phyloP scores from a whole-genome alignment of 2,329 filamentous ascomycete genomes.

The Penicillium sp. region DNA sequence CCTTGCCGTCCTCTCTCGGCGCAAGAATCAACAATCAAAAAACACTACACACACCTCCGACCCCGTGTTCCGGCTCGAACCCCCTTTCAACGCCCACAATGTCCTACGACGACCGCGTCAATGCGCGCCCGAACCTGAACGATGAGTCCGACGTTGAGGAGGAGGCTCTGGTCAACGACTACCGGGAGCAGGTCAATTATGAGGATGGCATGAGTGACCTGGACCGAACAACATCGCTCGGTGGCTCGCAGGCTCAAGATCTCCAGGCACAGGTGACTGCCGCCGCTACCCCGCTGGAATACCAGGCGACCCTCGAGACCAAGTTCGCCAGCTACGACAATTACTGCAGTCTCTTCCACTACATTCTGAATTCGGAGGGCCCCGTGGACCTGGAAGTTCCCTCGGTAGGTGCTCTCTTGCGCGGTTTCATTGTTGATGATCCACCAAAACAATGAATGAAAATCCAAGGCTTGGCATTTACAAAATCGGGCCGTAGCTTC shows the following conservation, averaged over 20 bases:
- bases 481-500: conserved; percentile 1
- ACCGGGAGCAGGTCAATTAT: conserved; percentile 92
- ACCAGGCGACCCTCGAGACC: conserved; percentile 88
- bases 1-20: conserved; percentile 18
- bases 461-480: conserved; percentile 10
- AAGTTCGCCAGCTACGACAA: conserved; percentile 99
- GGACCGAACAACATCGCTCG: conserved; percentile 65
- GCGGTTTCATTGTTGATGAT: conserved; percentile 3
- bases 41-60: conserved; percentile 5
- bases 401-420: conserved; percentile 60
- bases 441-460: conserved; percentile 10
- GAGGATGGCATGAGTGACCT: conserved; percentile 79
- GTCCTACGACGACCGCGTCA: conserved; percentile 42
- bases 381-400: conserved; percentile 95
- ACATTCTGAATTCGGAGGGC: conserved; percentile 98
- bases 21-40: conserved; percentile 5
- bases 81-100: conserved; percentile 28
- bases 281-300: conserved; percentile 91
- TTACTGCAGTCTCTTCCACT: conserved; percentile 99
- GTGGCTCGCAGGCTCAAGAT: conserved; percentile 74
- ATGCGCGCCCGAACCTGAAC: conserved; percentile 44
- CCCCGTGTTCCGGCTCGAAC: conserved; percentile 4
- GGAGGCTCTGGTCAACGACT: conserved; percentile 91
- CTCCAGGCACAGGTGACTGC: conserved; percentile 87
- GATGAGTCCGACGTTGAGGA: conserved; percentile 94